A percentile compares a stretch with the other conserved stretches of the same genome.
These are phyloP conservation scores for Eucalyptus microcorys DNA, from an alignment of 345 rosid species.

Conservation along the genomic window DNA sequence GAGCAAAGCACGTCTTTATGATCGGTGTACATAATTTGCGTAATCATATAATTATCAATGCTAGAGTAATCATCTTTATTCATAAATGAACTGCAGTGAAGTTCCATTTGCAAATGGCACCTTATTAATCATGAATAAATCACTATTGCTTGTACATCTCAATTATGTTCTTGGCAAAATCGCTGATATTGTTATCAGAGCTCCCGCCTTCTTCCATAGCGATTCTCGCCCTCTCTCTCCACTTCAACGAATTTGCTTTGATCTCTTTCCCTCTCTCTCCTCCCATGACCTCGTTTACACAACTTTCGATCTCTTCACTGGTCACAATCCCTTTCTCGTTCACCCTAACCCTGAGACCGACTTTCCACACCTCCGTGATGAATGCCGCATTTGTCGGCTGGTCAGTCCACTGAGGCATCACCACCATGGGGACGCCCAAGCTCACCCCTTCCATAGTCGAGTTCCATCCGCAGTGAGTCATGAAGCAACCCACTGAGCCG, in stretches of 20 bases:
- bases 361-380: slow-evolving; percentile 43
- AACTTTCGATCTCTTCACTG: slow-evolving; percentile 27
- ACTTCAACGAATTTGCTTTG: slow-evolving; percentile 19
- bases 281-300: slow-evolving; percentile 37
- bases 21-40: not conserved
- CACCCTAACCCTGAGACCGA: slow-evolving; percentile 22
- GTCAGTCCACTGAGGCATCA: slow-evolving; percentile 11
- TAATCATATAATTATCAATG: not conserved
- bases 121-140: not conserved
- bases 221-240: slow-evolving; percentile 33
- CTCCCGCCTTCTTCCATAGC: slow-evolving; percentile 42
- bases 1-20: not conserved
- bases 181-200: slow-evolving; percentile 30
- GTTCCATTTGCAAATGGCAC: not conserved
- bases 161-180: slow-evolving; percentile 6
- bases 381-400: slow-evolving; percentile 15
- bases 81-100: not conserved
- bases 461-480: slow-evolving; percentile 52
- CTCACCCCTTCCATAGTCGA: slow-evolving; percentile 7
- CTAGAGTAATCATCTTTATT: not conserved
- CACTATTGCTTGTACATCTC: not conserved
- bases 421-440: slow-evolving; percentile 9
- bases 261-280: slow-evolving; percentile 25
- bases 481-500: slow-evolving; percentile 24
- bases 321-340: slow-evolving; percentile 17